These are phyloP conservation scores for Trichoderma koningiopsis DNA, from an alignment of 2,329 filamentous ascomycete species.

Conservation along the genomic window DNA sequence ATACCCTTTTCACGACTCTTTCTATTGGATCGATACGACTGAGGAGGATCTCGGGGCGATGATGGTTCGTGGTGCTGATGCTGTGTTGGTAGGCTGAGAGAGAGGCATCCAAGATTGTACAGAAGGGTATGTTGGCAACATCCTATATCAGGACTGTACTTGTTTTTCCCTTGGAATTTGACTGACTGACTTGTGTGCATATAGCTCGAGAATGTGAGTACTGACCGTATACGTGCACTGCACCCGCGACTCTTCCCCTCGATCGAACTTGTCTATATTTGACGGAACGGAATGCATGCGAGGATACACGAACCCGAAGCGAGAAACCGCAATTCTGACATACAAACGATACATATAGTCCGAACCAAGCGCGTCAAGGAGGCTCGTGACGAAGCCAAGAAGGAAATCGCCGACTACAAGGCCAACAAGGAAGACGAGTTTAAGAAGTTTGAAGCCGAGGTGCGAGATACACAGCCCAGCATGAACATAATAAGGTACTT, in stretches of 20 bases:
- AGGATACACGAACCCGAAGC: background rate
- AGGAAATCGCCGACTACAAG: slow-evolving; percentile 94
- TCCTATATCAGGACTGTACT: background rate
- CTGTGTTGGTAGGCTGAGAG: slow-evolving; percentile 77
- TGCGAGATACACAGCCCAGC: slow-evolving; percentile 34
- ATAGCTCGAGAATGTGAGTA: slow-evolving; percentile 84
- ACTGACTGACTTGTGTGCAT: slow-evolving; percentile 19
- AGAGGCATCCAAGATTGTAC: slow-evolving; percentile 98
- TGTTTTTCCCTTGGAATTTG: background rate
- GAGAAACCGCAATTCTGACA: background rate
- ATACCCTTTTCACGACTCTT: background rate
- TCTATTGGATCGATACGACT: background rate
- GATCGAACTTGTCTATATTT: background rate
- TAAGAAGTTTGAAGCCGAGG: slow-evolving; percentile 85
- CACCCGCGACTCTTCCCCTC: background rate
- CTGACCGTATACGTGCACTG: background rate
- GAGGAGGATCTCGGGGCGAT: background rate
- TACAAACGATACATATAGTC: slow-evolving; percentile 37
- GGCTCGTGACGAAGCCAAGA: slow-evolving; percentile 93
- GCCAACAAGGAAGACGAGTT: slow-evolving; percentile 90
- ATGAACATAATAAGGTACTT: background rate
- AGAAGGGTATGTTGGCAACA: slow-evolving; percentile 70
- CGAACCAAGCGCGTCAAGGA: slow-evolving; percentile 97
- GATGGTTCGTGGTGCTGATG: slow-evolving; percentile 17
- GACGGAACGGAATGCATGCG: background rate